These are phyloP conservation scores for Monosporascus sp. DNA, from an alignment of 2,329 filamentous ascomycete genomes.

Conservation along the genomic window DNA sequence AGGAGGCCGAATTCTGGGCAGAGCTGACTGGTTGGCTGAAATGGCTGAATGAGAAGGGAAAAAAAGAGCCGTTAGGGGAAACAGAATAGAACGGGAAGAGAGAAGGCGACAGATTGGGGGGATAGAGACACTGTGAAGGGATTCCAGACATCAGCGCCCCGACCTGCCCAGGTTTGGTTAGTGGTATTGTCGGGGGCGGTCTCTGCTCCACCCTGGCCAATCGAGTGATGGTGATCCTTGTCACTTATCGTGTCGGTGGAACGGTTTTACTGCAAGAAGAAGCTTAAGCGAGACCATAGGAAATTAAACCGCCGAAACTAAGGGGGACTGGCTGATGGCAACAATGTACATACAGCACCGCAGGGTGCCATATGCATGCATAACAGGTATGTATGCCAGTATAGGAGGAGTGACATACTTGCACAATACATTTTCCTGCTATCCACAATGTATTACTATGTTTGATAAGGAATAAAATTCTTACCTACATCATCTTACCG, in stretches of 20 bases:
- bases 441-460: too few relatives aligned
- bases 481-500: too few relatives aligned
- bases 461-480: too few relatives aligned
- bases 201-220: not conserved
- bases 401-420: too few relatives aligned
- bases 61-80: not conserved
- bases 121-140: not conserved
- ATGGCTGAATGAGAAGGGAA: conserved; percentile 5
- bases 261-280: conserved; percentile 14
- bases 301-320: conserved; percentile 20
- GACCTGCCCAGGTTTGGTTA: not conserved
- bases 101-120: not conserved
- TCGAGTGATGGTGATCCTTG: not conserved
- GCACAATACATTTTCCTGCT: too few relatives aligned
- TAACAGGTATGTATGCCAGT: too few relatives aligned
- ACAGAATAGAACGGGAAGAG: conserved; percentile 3
- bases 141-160: too few relatives aligned
- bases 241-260: conserved; percentile 1
- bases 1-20: not conserved
- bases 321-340: conserved; percentile 2
- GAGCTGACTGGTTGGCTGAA: not conserved
- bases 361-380: not conserved
- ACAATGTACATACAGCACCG: not conserved
- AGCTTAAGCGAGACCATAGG: conserved; percentile 20
- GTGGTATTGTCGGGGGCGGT: not conserved